Conservation (phyloP, 2,329 filamentous ascomycete genomes). For the Sordariomycetes sp. region DNA sequence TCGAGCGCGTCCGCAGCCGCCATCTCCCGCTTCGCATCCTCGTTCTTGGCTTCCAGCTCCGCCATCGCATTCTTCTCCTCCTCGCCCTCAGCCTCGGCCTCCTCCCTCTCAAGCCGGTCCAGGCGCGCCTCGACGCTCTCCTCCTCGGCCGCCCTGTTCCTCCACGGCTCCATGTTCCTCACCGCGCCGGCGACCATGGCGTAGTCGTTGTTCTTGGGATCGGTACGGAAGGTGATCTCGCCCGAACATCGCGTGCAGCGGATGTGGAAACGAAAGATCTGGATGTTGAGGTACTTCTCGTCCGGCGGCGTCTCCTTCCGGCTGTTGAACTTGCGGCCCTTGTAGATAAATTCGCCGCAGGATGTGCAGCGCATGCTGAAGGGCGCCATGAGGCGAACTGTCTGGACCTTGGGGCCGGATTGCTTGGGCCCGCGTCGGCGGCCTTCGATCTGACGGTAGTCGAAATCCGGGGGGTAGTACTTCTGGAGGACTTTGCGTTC, state of each 20-base stretch:
- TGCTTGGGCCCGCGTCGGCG: constrained; percentile 62
- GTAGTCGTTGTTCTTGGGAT: constrained; percentile 94
- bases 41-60: constrained; percentile 86
- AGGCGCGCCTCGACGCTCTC: constrained; percentile 85
- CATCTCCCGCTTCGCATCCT: constrained; percentile 93
- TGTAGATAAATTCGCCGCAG: constrained; percentile 75
- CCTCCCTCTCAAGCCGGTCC: constrained; percentile 73
- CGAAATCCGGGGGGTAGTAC: constrained; percentile 73
- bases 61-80: constrained; percentile 84
- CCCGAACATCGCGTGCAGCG: constrained; percentile 77
- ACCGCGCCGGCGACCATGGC: constrained; percentile 72
- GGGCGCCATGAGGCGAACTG: constrained; percentile 70
- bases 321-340: constrained; percentile 83
- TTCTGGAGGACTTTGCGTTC: constrained; percentile 72
- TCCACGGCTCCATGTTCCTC: constrained; percentile 90
- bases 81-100: constrained; percentile 50
- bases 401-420: constrained; percentile 71
- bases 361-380: constrained; percentile 33
- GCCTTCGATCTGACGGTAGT: constrained; percentile 71
- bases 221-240: constrained; percentile 89
- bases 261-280: constrained; percentile 76
- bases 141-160: constrained; percentile 48
- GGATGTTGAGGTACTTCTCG: constrained; percentile 80
- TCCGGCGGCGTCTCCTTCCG: constrained; percentile 84
- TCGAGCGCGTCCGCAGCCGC: constrained; percentile 91